phyloP scores from a whole-genome alignment of 208 protist genomes.

The Trypanosoma brucei region DNA sequence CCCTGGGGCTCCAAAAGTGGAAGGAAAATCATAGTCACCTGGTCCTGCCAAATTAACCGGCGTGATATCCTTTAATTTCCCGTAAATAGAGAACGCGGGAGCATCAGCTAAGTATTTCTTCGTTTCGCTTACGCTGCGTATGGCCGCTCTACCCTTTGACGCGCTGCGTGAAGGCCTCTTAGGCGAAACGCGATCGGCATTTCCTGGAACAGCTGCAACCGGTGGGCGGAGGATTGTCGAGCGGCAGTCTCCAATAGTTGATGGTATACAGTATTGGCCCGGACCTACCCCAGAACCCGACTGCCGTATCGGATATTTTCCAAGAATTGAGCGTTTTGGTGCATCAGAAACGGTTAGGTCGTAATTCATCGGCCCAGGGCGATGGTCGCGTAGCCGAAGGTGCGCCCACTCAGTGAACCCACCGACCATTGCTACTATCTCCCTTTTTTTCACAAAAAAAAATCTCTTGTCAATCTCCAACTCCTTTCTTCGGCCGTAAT shows the following conservation, averaged over 20 bases:
- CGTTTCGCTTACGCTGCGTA: constrained; percentile 20
- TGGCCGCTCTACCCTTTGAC: too few relatives aligned
- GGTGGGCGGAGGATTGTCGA: constrained; percentile 36
- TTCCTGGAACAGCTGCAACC: neutral
- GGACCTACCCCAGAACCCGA: constrained; percentile 32
- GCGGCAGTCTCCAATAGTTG: constrained; percentile 54
- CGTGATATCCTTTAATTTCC: constrained; percentile 33
- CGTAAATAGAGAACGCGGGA: constrained; percentile 63
- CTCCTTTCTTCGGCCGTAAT: neutral
- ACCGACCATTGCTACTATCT: constrained; percentile 19
- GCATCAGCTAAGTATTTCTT: constrained; percentile 73
- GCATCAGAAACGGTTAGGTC: constrained; percentile 32
- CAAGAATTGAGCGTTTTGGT: constrained; percentile 42
- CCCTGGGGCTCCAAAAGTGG: constrained; percentile 36
- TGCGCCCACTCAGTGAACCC: constrained; percentile 79
- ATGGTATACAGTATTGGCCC: constrained; percentile 56
- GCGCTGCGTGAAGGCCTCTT: too few relatives aligned
- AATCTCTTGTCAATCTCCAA: neutral
- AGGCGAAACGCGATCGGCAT: constrained; percentile 4
- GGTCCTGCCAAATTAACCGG: constrained; percentile 29
- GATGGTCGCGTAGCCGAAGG: constrained; percentile 67
- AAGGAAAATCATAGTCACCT: constrained; percentile 48
- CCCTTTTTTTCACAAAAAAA: neutral
- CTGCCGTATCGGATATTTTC: constrained; percentile 18
- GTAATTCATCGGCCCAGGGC: constrained; percentile 63